Evolutionary conservation across 2,329 filamentous ascomycete genomes (phyloP).

Genomic region (Ophiocordyceps camponoti-floridani): DNA sequence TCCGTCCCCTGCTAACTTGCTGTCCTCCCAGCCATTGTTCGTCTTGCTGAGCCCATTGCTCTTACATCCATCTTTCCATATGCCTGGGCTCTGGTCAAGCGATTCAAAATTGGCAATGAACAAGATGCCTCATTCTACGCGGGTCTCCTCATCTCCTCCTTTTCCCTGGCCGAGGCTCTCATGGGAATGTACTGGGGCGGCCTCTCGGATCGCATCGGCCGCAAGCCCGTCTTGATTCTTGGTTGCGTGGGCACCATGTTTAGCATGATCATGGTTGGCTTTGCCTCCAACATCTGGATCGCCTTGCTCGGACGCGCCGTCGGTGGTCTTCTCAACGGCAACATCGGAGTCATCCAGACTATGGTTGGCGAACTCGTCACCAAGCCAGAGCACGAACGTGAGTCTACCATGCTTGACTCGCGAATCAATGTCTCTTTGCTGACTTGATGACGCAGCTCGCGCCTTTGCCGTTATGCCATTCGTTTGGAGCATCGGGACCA

Average conservation of each 20-base stretch:
- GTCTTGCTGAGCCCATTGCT: conserved; percentile 81
- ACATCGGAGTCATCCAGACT: conserved; percentile 79
- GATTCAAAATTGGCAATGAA: conserved; percentile 53
- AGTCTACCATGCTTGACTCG: conserved; percentile 16
- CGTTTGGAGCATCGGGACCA: conserved; percentile 81
- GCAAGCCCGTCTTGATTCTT: conserved; percentile 69
- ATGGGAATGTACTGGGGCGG: conserved; percentile 83
- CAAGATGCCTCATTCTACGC: conserved; percentile 75
- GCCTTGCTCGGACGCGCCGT: conserved; percentile 59
- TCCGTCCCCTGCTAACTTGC: conserved; percentile 4
- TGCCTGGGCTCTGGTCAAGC: conserved; percentile 67
- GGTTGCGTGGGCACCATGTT: conserved; percentile 70
- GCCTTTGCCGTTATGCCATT: conserved; percentile 91
- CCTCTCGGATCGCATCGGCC: conserved; percentile 63
- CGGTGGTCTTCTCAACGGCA: conserved; percentile 75
- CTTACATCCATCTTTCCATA: conserved; percentile 90
- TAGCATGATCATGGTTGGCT: conserved; percentile 67
- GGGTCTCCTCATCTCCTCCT: conserved; percentile 73
- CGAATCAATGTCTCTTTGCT: conserved; percentile 2
- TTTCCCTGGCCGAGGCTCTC: conserved; percentile 62
- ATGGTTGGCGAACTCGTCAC: conserved; percentile 83
- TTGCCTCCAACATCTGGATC: conserved; percentile 69
- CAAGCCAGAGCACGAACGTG: conserved; percentile 72
- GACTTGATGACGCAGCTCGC: conserved; percentile 32
- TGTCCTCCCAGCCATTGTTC: conserved; percentile 55